phyloP scores from a whole-genome alignment of 2,329 filamentous ascomycete genomes.

The Passalora sequoiae region DNA sequence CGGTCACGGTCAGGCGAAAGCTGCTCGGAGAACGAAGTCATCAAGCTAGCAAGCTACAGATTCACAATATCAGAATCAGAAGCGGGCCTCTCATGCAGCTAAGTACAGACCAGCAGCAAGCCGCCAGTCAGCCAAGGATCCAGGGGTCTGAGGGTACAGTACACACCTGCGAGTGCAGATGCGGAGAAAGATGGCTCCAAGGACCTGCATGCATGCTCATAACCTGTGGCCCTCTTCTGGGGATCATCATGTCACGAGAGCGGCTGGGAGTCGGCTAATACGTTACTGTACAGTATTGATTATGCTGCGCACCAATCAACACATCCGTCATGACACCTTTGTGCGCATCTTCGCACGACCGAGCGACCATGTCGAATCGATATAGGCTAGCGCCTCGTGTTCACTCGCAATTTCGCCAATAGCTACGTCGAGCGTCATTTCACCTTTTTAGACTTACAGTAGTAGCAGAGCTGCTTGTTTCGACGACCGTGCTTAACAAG shows the following conservation, averaged over 20 bases:
- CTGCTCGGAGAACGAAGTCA: too few relatives aligned
- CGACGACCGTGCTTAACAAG: background rate
- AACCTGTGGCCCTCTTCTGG: too few relatives aligned
- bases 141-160: conserved; percentile 14
- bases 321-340: conserved; percentile 5
- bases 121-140: conserved; percentile 20
- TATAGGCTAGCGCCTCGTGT: conserved; percentile 1
- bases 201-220: conserved; percentile 11
- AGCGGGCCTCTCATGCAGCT: conserved; percentile 12
- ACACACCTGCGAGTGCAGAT: conserved; percentile 13
- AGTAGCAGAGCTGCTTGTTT: background rate
- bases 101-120: conserved; percentile 15
- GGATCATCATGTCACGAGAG: conserved; percentile 17
- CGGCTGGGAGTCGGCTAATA: conserved; percentile 11
- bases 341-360: conserved; percentile 18
- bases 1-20: too few relatives aligned
- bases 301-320: conserved; percentile 19
- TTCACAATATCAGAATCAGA: conserved; percentile 2
- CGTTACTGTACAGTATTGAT: conserved; percentile 2
- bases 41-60: too few relatives aligned
- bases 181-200: conserved; percentile 18
- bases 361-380: background rate
- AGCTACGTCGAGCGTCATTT: conserved; percentile 5
- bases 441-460: too few relatives aligned
- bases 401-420: conserved; percentile 7